Evolutionary conservation across 805 yeast species (phyloP), one percentile per base, ranked within the genome.

Genomic region (Barnettozyma sucrosica): DNA sequence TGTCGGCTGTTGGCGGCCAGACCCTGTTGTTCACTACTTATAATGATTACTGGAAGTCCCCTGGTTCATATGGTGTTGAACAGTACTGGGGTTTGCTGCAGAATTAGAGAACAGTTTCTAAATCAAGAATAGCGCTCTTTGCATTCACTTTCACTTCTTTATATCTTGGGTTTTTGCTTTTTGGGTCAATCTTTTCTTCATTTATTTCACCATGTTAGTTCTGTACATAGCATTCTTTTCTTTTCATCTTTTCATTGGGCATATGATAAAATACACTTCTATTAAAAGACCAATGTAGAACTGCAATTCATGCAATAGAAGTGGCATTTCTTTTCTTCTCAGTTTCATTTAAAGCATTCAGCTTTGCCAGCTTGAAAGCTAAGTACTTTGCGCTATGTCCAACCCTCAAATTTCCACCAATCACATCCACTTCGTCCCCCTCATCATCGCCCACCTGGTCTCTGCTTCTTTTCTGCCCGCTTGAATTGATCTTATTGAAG

Each of bases 321-420:
- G 30, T 7, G 11, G 8, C 30, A 26, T 13, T 26, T 10, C 4
- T 26, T 26, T 11, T 16, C 37, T 34, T 5, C 8, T 13, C 9
- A 34, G 23, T 11, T 10, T 7, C 23, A 21, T 34, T 34, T 18
- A 8, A 21, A 18, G 37, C 37, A 10, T 34, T 20, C 37, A 34
- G 7, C 26, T 23, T 37, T 16, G 41, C 41, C 34, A 50, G 49
- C 59, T 75, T 79, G 76, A 76, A 81, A 2, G 88, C 86, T 60
- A 89, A 63, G 59, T 85, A 89, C 57, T 74, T 72, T 2, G 89
- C 87, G 44, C 85, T 77, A 58, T 88, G 95, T 6, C 95, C 89
- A 33, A 82, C 61, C 33, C 75, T 75, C 24, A 64, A 53, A 4
- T 58, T 50, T 10, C 62, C 65, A 2, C 63, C 62, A 8, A 60